Evolutionary conservation across 164 flowering plant species (phyloP), one percentile per base, ranked within the genome.

Genomic region (Sextonia rubra): DNA sequence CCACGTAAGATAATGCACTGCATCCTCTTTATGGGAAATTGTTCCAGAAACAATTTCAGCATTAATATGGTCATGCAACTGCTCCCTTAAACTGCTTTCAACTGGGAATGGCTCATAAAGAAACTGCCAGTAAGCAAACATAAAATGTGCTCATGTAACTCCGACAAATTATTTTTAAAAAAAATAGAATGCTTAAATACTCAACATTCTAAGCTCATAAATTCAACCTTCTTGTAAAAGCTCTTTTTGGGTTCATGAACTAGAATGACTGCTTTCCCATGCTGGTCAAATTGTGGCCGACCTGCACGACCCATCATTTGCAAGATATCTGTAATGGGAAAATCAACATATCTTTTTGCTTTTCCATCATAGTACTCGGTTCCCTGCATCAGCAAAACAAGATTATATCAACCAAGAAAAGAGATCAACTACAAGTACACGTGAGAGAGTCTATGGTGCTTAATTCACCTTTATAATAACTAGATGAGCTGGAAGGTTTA

Each of bases 241-340:
- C 99, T 93, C 79, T 95, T 95, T 76, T 93, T 95, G 47, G 99
- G 99, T 79, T 95, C 99, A 87, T 95, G 99, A 79, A 95, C 99
- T 77, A 95, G 97, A 82, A 95, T 89, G 65, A 93, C 97, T 52
- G 99, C 99, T 82, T 93, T 95, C 65, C 99, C 99, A 75, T 93
- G 92, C 79, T 95, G 99, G 75, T 95, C 99, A 87, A 70, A 95
- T 73, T 95, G 99, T 49, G 99, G 99, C 44, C 99, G 89, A 24
- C 99, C 99, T 47, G 99, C 99, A 81, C 99, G 92, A 64, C 99
- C 99, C 99, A 95, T 95, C 99, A 95, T 95, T 83, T 95, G 99
- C 85, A 95, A 77, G 75, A 95, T 95, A 85, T 95, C 99, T 69
- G 99, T 95, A 82, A 95, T 93, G 66, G 99, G 99, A 78, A 91